Base-by-base conservation (phyloP, 805 yeast species). In the Lachancea fermentati region DNA sequence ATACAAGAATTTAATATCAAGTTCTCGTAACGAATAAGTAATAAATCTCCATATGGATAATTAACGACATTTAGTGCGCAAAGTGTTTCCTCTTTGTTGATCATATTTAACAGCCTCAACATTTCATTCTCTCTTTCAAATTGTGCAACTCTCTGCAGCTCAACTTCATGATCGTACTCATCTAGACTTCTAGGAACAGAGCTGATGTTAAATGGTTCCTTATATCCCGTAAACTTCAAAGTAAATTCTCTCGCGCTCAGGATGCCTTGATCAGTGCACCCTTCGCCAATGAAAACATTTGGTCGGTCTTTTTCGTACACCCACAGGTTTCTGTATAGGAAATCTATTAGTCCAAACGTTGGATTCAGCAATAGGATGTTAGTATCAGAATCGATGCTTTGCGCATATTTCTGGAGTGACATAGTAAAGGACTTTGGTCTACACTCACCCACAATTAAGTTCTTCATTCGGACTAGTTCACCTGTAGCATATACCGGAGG, bases 291-390 rank as follows among this genome's bases (percentile, higher is more conserved):
- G 46, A 69, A 76, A 4, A 87, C 44, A 12, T 66, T 68, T 0
- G 96, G 96, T 39, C 76, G 57, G 1, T 45, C 32, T 0, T 47
- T 50, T 1, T 45, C 37, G 2, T 61, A 52, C 3, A 76, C 76
- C 88, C 91, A 85, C 5, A 77, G 60, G 8, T 57, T 50, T 2
- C 62, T 55, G n/a, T 66, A 57, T 8, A 86, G 50, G 42, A 65
- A 58, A 9, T 73, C 75, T 6, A 72, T 57, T 31, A 76, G 69
- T 2, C 94, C 95, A 75, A 84, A 69, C 2, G 88, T 86, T 41
- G 86, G 94, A n/a, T 67, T 60, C 12, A 89, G 51, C 16, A 89
- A 58, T 33, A 89, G 48, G 2, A 88, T 58, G 42, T 77, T 78
- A 1, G 89, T 72, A 2, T 65, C 54, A 0, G 52, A 45, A 8